phyloP scores from a whole-genome alignment of 495 filamentous ascomycete genomes.

The Aspergillus panamensis region DNA sequence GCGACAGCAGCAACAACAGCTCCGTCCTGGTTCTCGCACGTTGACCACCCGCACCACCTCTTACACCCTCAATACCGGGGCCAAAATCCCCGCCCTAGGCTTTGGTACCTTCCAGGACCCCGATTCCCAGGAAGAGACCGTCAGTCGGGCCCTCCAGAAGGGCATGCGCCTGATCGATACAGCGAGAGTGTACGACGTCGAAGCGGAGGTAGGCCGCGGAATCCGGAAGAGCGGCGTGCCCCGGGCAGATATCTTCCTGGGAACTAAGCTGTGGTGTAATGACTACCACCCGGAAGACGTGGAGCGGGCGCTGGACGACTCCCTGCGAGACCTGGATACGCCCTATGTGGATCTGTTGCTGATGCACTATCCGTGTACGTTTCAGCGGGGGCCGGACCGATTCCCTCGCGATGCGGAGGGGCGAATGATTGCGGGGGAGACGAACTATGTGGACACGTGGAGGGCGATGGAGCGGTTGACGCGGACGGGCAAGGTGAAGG shows the following conservation, averaged over 20 bases:
- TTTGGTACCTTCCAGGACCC: too few species aligned
- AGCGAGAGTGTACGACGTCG: not conserved
- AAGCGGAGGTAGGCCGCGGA: slow-evolving; percentile 13
- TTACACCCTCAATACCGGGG: too few species aligned
- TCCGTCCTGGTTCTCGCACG: too few species aligned
- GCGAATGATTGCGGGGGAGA: slow-evolving; percentile 31
- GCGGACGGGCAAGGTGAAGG: slow-evolving; percentile 51
- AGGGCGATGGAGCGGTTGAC: slow-evolving; percentile 59
- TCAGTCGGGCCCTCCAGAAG: too few species aligned
- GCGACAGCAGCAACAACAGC: too few species aligned
- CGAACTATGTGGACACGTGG: slow-evolving; percentile 45
- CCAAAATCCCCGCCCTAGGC: not conserved
- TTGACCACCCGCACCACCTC: too few species aligned
- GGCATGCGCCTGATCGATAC: too few species aligned
- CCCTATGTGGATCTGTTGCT: slow-evolving; percentile 66
- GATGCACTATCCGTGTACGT: slow-evolving; percentile 61
- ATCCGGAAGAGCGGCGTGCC: slow-evolving; percentile 17
- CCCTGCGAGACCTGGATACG: slow-evolving; percentile 55
- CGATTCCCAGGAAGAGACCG: too few species aligned
- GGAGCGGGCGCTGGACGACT: slow-evolving; percentile 51
- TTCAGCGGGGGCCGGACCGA: slow-evolving; percentile 29
- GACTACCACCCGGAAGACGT: slow-evolving; percentile 60
- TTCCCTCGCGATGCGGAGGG: slow-evolving; percentile 40
- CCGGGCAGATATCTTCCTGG: slow-evolving; percentile 55
- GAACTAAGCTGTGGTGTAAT: slow-evolving; percentile 66